phyloP scores from a whole-genome alignment of 1,284 basidiomycete genomes.

The Phaffia rhodozyma region DNA sequence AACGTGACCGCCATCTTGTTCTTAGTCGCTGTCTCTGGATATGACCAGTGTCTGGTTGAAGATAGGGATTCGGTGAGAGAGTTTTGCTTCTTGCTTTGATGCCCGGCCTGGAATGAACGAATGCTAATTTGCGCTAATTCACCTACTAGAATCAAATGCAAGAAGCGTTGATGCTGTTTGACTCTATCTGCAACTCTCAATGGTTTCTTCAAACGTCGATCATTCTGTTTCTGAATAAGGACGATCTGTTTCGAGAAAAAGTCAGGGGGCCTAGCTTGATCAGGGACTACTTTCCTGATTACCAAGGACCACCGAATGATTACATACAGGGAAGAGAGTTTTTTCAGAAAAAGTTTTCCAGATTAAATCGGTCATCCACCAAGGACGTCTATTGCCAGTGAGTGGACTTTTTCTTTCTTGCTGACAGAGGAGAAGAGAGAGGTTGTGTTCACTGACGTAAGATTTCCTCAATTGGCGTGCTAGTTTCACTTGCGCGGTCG shows the following conservation, averaged over 20 bases:
- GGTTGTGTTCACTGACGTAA: conserved; percentile 18
- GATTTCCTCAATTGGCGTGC: conserved; percentile 9
- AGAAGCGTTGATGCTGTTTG: conserved; percentile 89
- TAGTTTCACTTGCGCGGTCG: conserved; percentile 85
- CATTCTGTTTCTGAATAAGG: conserved; percentile 83
- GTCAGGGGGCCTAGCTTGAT: conserved; percentile 62
- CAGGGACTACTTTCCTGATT: conserved; percentile 65
- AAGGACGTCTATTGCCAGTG: conserved; percentile 90
- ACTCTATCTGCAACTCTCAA: conserved; percentile 49
- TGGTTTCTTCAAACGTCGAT: conserved; percentile 73
- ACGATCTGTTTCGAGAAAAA: conserved; percentile 77
- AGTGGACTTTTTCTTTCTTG: conserved; percentile 35
- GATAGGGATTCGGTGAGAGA: conserved; percentile 70
- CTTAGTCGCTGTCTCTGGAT: conserved; percentile 83
- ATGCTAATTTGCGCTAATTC: neutral
- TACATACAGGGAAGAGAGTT: conserved; percentile 68
- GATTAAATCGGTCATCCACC: conserved; percentile 65
- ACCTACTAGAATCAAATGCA: conserved; percentile 79
- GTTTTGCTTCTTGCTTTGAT: neutral
- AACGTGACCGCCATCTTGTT: conserved; percentile 93
- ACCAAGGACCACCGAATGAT: conserved; percentile 39
- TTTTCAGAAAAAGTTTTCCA: conserved; percentile 75
- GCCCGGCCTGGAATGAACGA: neutral
- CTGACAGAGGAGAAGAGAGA: conserved; percentile 20
- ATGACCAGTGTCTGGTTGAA: conserved; percentile 88